Percentiles rank a stretch among this genome's conserved stretches.
Conservation (phyloP, 495 filamentous ascomycete species). For the Lepidopterella palustris region DNA sequence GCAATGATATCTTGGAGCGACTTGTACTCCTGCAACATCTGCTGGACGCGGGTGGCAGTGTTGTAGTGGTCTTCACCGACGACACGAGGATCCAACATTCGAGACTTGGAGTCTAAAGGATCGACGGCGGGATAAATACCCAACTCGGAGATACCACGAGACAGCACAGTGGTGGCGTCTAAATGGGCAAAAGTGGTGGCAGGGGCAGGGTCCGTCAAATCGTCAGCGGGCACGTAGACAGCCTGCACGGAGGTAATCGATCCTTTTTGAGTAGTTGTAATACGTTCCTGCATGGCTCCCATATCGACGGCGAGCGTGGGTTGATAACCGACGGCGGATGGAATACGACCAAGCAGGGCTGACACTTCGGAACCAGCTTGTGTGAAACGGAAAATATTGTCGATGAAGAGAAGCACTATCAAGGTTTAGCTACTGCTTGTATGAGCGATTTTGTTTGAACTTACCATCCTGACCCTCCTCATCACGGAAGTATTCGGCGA, state of each 20-base stretch:
- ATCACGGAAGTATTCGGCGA: constrained; percentile 97
- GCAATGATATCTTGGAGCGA: constrained; percentile 99
- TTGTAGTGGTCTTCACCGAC: constrained; percentile 97
- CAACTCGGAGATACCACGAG: constrained; percentile 99
- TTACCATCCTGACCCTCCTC: constrained; percentile 88
- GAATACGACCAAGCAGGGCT: constrained; percentile 98
- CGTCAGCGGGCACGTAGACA: constrained; percentile 99
- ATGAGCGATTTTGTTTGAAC: constrained; percentile 6
- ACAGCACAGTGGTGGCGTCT: constrained; percentile 99
- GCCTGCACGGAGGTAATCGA: constrained; percentile 99
- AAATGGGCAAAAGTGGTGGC: constrained; percentile 99
- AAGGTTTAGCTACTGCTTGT: background rate
- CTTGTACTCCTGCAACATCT: constrained; percentile 99
- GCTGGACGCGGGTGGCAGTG: constrained; percentile 88
- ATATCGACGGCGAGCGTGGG: constrained; percentile 99
- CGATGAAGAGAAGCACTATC: constrained; percentile 92
- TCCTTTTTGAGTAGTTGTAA: constrained; percentile 98
- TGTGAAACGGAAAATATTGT: constrained; percentile 99
- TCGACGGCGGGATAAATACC: constrained; percentile 99
- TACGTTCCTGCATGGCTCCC: constrained; percentile 99
- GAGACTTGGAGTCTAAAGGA: constrained; percentile 97
- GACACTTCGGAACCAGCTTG: constrained; percentile 99
- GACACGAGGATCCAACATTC: constrained; percentile 98
- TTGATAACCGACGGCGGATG: constrained; percentile 99
- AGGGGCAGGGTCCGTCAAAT: constrained; percentile 99